Evolutionary conservation across 1,139 yeast species (phyloP).

Genomic region (Blastobotrys buckinghamii): DNA sequence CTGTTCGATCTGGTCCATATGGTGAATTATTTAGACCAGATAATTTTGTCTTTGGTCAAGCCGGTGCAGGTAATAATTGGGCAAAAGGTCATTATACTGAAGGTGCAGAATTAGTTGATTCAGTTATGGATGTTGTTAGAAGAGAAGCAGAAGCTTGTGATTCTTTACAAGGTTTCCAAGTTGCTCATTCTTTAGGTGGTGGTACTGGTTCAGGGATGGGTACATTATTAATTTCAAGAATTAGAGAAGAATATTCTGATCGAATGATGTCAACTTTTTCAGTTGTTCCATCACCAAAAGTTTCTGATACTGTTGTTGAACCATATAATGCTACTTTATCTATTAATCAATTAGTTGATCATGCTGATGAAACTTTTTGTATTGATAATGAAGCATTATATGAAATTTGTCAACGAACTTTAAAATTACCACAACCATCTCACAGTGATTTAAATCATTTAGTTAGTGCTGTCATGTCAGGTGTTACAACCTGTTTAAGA

Average conservation of each 20-base stretch:
- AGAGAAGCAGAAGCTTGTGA: constrained; percentile 94
- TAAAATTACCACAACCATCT: constrained; percentile 72
- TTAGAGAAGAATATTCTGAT: constrained; percentile 86
- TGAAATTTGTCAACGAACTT: constrained; percentile 79
- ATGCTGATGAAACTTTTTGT: constrained; percentile 89
- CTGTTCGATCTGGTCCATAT: constrained; percentile 67
- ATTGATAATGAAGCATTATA: constrained; percentile 90
- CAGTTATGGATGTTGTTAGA: constrained; percentile 82
- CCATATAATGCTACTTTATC: constrained; percentile 92
- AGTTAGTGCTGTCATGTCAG: constrained; percentile 89
- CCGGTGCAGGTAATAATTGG: constrained; percentile 94
- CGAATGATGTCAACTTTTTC: constrained; percentile 96
- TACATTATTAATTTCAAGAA: constrained; percentile 69
- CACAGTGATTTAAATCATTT: constrained; percentile 72
- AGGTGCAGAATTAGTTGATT: constrained; percentile 89
- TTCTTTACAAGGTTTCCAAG: constrained; percentile 90
- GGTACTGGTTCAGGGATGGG: constrained; percentile 98
- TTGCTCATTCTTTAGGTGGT: constrained; percentile 91
- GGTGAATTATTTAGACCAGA: constrained; percentile 90
- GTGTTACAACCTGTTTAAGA: constrained; percentile 81
- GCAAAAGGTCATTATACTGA: constrained; percentile 96
- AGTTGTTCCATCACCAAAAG: constrained; percentile 86
- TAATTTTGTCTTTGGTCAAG: constrained; percentile 80
- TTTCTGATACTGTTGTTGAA: constrained; percentile 88
- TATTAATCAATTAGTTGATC: constrained; percentile 86